Evolutionary conservation across 768 basidiomycete species (phyloP).

Genomic region (Calocybe cyanea): DNA sequence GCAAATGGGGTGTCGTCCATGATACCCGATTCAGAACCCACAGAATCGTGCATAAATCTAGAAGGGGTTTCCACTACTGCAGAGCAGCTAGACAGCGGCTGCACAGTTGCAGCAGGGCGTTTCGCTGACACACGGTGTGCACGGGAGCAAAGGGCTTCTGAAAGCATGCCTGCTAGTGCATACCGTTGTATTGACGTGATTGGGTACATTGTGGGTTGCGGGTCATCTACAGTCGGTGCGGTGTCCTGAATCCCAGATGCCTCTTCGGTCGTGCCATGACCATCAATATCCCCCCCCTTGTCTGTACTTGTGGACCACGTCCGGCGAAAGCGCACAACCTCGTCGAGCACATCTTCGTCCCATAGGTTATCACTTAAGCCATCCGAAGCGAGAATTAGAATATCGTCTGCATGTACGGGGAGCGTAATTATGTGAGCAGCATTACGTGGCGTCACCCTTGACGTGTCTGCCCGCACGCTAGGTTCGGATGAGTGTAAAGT

Average conservation of each 20-base stretch:
- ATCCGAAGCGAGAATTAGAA: conserved; percentile 78
- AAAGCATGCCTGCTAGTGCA: conserved; percentile 65
- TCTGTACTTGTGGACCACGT: conserved; percentile 7
- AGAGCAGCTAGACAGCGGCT: not conserved
- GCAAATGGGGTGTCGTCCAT: conserved; percentile 75
- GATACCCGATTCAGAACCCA: conserved; percentile 11
- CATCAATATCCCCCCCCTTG: not conserved
- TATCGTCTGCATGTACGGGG: conserved; percentile 67
- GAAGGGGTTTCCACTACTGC: conserved; percentile 4
- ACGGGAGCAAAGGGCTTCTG: conserved; percentile 77
- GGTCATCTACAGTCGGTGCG: not conserved
- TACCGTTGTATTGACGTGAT: conserved; percentile 33
- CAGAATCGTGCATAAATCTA: not conserved
- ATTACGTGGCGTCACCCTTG: conserved; percentile 21
- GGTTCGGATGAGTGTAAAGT: not conserved
- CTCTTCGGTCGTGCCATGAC: not conserved
- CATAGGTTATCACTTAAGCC: conserved; percentile 85
- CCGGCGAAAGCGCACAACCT: conserved; percentile 53
- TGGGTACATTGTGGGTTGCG: not conserved
- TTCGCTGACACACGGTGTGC: conserved; percentile 68
- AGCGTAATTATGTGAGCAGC: conserved; percentile 69
- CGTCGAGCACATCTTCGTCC: conserved; percentile 85
- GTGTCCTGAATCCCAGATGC: not conserved
- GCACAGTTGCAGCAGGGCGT: conserved; percentile 14
- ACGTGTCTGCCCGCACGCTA: no score